Base-by-base conservation (phyloP, 2,329 filamentous ascomycete genomes). In the Botryotinia calthae region DNA sequence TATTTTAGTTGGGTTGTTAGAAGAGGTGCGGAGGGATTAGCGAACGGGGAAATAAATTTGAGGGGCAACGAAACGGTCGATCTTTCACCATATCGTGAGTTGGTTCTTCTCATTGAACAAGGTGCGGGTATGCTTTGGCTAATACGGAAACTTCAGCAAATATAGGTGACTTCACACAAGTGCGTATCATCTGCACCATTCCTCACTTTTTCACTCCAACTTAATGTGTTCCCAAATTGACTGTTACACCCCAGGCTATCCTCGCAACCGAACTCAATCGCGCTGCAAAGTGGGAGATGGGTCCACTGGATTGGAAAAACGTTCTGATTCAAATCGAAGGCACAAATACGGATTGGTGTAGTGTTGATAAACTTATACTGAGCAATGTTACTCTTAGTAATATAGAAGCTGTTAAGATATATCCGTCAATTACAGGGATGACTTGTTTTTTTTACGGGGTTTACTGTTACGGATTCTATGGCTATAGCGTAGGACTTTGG, bases 211-310 rank as follows among this genome's bases (percentile, higher is more conserved):
- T 20, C 37, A 54, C n/a, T 54, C n/a, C 5, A 54, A 8, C 48
- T n/a, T 2, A n/a, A 16, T 0, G 0, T n/a, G 0, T 54, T 54
- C 25, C 0, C 48, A 54, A 54, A n/a, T 7, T n/a, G 16, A 54
- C 48, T n/a, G 1, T 1, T 7, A 7, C 25, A 1, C 25, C 25
- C 14, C 28, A 58, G 56, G 56, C 56, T 34, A 58, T 34, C 56
- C 18, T 58, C 14, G 37, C 69, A 51, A 65, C 44, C 7, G 69
- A 65, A 51, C 58, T 65, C 12, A 44, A 51, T 7, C 54, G 58
- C 4, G 34, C 28, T 4, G 69, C 58, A 22, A 46, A 51, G 18
- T 71, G 69, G 58, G 58, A 63, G 4, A 48, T 63, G 40, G 69
- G 69, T 0, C 58, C 40, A 1, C 9, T 71, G 12, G 22, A 22